phyloP scores from a whole-genome alignment of 768 basidiomycete species.

The Leccinum uliginosum region DNA sequence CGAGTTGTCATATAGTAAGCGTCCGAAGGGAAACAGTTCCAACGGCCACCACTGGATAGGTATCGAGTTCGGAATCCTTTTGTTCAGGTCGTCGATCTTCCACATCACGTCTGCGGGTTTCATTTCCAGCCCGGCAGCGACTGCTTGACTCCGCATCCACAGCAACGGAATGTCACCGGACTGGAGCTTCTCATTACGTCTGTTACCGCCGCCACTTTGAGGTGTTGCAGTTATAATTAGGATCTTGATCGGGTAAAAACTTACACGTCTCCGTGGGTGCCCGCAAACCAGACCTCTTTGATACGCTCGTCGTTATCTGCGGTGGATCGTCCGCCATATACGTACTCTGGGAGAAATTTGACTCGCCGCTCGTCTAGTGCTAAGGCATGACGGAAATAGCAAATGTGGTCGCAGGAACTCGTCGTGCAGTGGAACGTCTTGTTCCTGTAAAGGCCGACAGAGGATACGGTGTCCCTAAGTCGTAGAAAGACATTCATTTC shows the following conservation, averaged over 20 bases:
- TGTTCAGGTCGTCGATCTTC: slow-evolving; percentile 26
- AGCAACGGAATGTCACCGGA: slow-evolving; percentile 27
- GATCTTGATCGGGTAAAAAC: slow-evolving; percentile 4
- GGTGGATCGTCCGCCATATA: slow-evolving; percentile 23
- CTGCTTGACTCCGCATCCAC: slow-evolving; percentile 31
- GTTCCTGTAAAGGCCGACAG: slow-evolving; percentile 34
- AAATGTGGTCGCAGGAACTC: slow-evolving; percentile 30
- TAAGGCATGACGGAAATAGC: slow-evolving; percentile 43
- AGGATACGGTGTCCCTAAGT: slow-evolving; percentile 45
- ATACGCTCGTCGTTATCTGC: slow-evolving; percentile 18
- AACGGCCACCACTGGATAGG: slow-evolving; percentile 19
- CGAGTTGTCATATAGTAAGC: slow-evolving; percentile 26
- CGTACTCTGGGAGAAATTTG: slow-evolving; percentile 45
- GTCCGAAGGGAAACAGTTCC: slow-evolving; percentile 22
- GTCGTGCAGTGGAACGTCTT: slow-evolving; percentile 31
- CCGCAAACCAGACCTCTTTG: slow-evolving; percentile 43
- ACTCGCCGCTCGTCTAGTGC: slow-evolving; percentile 46
- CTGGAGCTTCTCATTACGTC: slow-evolving; percentile 24
- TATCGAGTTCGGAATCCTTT: slow-evolving; percentile 16
- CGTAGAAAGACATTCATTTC: neutral
- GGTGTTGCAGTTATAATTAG: neutral
- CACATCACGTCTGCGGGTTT: slow-evolving; percentile 23
- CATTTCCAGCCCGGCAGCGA: slow-evolving; percentile 23
- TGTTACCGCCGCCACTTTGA: slow-evolving; percentile 27
- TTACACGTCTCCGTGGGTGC: slow-evolving; percentile 37